phyloP scores from a whole-genome alignment of 441 rosid species.

The Heliophila coronopifolia region DNA sequence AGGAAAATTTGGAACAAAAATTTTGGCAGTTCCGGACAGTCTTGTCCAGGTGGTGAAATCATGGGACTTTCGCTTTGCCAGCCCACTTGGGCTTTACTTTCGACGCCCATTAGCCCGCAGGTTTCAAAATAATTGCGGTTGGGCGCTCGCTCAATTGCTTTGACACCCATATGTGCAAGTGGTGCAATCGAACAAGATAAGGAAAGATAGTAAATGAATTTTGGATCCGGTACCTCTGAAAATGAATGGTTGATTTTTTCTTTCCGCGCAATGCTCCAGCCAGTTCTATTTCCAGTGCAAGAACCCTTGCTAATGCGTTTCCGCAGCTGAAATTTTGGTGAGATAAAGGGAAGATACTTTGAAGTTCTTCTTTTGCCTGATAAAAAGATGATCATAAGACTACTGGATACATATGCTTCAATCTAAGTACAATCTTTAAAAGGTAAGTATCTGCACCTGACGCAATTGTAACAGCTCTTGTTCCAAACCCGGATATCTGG shows the following conservation, averaged over 20 bases:
- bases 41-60: too few species aligned
- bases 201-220: slow-evolving; percentile 1
- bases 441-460: slow-evolving; percentile 43
- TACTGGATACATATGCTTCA: slow-evolving; percentile 13
- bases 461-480: slow-evolving; percentile 57
- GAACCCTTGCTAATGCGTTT: slow-evolving; percentile 77
- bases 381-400: slow-evolving; percentile 20
- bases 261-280: slow-evolving; percentile 80
- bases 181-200: too few species aligned
- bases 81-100: too few species aligned
- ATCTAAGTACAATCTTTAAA: slow-evolving; percentile 1
- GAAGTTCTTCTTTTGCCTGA: slow-evolving; percentile 87
- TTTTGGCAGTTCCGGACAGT: too few species aligned
- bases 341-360: slow-evolving; percentile 60
- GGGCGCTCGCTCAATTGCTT: too few species aligned
- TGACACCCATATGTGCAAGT: too few species aligned
- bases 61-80: too few species aligned
- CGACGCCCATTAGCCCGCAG: too few species aligned
- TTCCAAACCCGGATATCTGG: slow-evolving; percentile 61
- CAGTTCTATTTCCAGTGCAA: slow-evolving; percentile 89
- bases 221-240: slow-evolving; percentile 60
- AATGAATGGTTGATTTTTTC: slow-evolving; percentile 54
- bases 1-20: too few species aligned
- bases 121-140: too few species aligned
- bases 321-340: slow-evolving; percentile 53